Conservation (phyloP, 352 stramenopile genomes). For the Phytophthora gonapodyides region DNA sequence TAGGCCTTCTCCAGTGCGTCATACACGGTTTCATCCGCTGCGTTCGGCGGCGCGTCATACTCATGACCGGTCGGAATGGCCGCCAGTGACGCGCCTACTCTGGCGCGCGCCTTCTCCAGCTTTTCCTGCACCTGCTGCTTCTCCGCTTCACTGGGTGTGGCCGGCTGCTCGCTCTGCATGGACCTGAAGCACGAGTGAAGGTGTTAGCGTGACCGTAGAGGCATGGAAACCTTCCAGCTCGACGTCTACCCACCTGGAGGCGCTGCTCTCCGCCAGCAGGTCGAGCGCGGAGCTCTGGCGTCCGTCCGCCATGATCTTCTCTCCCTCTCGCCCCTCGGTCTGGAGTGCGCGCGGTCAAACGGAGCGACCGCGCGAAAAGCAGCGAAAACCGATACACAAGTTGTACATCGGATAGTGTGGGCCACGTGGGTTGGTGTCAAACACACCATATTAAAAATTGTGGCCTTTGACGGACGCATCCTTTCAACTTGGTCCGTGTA, state of each 20-base stretch:
- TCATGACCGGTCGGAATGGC: constrained; percentile 56
- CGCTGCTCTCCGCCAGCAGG: constrained; percentile 24
- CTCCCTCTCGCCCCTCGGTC: constrained; percentile 5
- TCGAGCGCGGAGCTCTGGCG: constrained; percentile 11
- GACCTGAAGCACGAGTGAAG: constrained; percentile 6
- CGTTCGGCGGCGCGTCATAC: constrained; percentile 56
- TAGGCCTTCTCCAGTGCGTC: constrained; percentile 69
- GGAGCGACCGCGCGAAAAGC: constrained; percentile 14
- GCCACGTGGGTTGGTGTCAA: background rate
- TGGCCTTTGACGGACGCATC: background rate
- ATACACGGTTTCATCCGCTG: constrained; percentile 40
- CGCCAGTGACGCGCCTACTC: constrained; percentile 27
- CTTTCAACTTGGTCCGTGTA: constrained; percentile 10
- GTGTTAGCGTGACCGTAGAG: background rate
- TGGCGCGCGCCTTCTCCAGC: constrained; percentile 44
- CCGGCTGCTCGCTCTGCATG: constrained; percentile 8
- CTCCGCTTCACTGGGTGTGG: constrained; percentile 23
- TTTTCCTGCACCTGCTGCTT: constrained; percentile 46
- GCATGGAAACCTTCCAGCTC: background rate
- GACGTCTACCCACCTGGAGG: constrained; percentile 10
- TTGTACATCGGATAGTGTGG: constrained; percentile 4
- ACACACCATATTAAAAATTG: constrained; percentile 13
- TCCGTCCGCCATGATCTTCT: constrained; percentile 25
- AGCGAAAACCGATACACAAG: constrained; percentile 17
- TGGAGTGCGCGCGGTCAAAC: constrained; percentile 5